Evolutionary conservation across 2,329 filamentous ascomycete species (phyloP).

Genomic region (Biscogniauxia marginata): DNA sequence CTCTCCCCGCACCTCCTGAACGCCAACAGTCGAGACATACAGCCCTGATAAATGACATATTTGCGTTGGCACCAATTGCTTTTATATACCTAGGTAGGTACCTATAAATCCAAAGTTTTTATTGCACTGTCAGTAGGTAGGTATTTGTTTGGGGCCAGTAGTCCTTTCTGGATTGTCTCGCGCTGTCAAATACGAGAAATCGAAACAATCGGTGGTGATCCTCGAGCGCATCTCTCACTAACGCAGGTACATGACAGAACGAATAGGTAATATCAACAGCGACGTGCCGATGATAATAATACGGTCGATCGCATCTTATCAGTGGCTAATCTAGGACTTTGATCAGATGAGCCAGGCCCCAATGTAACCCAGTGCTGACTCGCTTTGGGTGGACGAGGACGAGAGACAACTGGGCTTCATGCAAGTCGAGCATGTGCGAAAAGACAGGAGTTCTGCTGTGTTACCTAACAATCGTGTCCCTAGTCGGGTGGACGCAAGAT

Average conservation of each 20-base stretch:
- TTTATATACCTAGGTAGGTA: no score
- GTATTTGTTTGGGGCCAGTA: no score
- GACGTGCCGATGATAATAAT: background rate
- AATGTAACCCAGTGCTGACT: background rate
- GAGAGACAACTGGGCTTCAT: no score
- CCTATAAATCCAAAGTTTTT: no score
- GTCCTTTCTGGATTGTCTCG: no score
- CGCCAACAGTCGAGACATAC: no score
- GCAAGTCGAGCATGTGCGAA: background rate
- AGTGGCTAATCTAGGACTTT: background rate
- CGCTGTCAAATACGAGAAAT: no score
- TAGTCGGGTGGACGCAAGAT: background rate
- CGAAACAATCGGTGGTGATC: background rate
- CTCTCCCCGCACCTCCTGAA: background rate
- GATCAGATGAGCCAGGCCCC: background rate
- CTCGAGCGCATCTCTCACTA: constrained; percentile 7
- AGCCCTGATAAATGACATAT: no score
- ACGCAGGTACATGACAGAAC: constrained; percentile 15
- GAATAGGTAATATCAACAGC: no score
- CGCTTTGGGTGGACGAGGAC: no score
- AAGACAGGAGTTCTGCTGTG: background rate
- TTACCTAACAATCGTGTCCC: background rate
- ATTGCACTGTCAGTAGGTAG: no score
- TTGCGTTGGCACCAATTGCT: no score
- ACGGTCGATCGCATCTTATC: background rate